These are phyloP conservation scores for Ophiocordyceps sinensis DNA, from an alignment of 2,329 filamentous ascomycete genomes.

Conservation along the genomic window DNA sequence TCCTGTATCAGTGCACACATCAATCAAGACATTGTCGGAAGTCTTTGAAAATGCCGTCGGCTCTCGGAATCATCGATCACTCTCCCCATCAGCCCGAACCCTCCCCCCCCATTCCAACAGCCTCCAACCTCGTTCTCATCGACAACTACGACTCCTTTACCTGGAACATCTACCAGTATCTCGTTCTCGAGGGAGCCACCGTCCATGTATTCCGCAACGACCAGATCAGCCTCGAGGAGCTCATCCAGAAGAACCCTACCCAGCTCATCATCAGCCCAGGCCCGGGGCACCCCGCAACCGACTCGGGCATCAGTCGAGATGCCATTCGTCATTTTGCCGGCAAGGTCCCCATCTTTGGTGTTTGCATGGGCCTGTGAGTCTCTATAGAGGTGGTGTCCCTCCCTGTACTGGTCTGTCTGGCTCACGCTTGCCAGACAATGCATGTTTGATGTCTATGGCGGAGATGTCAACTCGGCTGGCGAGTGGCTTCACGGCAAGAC, in stretches of 20 bases:
- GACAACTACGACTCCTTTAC: conserved; percentile 99
- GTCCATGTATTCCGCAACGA: conserved; percentile 90
- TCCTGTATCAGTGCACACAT: too few relatives aligned
- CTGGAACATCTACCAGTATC: conserved; percentile 98
- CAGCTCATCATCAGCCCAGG: conserved; percentile 92
- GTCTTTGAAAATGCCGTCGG: conserved; percentile 28
- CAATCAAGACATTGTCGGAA: neutral
- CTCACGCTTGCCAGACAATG: conserved; percentile 50
- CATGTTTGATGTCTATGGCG: conserved; percentile 88
- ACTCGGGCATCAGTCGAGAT: conserved; percentile 86
- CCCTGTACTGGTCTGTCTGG: neutral
- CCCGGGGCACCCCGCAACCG: conserved; percentile 79
- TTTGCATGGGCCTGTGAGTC: conserved; percentile 90
- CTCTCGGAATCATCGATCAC: conserved; percentile 50
- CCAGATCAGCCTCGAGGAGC: conserved; percentile 70
- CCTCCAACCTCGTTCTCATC: conserved; percentile 84
- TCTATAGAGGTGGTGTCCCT: neutral
- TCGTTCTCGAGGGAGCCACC: conserved; percentile 84
- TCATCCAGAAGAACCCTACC: conserved; percentile 73
- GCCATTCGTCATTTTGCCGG: conserved; percentile 84
- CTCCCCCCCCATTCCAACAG: conserved; percentile 57
- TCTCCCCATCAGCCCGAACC: conserved; percentile 75
- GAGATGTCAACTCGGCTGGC: conserved; percentile 79
- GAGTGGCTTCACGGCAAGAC: conserved; percentile 98
- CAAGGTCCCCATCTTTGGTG: conserved; percentile 91